Evolutionary conservation across 1,284 basidiomycete genomes (phyloP).

Genomic region (Apiotrichum brassicae): DNA sequence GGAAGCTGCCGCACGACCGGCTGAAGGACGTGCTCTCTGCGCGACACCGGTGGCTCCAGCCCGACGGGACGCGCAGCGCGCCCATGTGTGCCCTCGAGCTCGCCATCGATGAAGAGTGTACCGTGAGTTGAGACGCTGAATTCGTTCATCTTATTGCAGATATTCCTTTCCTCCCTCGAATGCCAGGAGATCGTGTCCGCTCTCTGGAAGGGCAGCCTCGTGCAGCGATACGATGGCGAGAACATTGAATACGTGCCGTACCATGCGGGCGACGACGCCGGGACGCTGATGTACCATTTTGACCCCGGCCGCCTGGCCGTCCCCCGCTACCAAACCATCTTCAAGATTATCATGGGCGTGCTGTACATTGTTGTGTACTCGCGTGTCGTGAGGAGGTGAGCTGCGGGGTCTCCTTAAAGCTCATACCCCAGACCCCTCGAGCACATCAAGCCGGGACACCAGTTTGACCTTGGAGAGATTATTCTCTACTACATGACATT

Average conservation of each 20-base stretch:
- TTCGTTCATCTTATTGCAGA: slow-evolving; percentile 41
- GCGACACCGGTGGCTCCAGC: slow-evolving; percentile 63
- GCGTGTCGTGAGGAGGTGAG: slow-evolving; percentile 58
- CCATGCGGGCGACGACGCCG: slow-evolving; percentile 36
- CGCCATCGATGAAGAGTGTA: slow-evolving; percentile 66
- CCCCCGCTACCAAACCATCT: slow-evolving; percentile 56
- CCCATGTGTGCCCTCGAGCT: slow-evolving; percentile 68
- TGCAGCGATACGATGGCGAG: slow-evolving; percentile 57
- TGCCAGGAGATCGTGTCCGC: slow-evolving; percentile 59
- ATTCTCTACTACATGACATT: slow-evolving; percentile 66
- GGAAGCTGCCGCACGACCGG: slow-evolving; percentile 58
- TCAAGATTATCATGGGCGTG: slow-evolving; percentile 63
- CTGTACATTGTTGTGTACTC: slow-evolving; percentile 78
- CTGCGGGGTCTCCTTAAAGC: no score
- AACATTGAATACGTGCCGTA: slow-evolving; percentile 47
- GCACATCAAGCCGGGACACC: slow-evolving; percentile 34
- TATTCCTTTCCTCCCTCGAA: slow-evolving; percentile 80
- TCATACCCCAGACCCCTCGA: slow-evolving; percentile 24
- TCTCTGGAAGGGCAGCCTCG: slow-evolving; percentile 69
- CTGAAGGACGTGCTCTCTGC: slow-evolving; percentile 62
- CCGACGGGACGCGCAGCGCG: slow-evolving; percentile 68
- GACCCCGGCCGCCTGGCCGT: slow-evolving; percentile 71
- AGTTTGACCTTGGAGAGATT: slow-evolving; percentile 68
- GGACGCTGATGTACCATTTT: slow-evolving; percentile 60
- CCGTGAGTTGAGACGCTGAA: slow-evolving; percentile 18